phyloP scores from a whole-genome alignment of 108 stramenopile species.

The Parietichytrium sp. region DNA sequence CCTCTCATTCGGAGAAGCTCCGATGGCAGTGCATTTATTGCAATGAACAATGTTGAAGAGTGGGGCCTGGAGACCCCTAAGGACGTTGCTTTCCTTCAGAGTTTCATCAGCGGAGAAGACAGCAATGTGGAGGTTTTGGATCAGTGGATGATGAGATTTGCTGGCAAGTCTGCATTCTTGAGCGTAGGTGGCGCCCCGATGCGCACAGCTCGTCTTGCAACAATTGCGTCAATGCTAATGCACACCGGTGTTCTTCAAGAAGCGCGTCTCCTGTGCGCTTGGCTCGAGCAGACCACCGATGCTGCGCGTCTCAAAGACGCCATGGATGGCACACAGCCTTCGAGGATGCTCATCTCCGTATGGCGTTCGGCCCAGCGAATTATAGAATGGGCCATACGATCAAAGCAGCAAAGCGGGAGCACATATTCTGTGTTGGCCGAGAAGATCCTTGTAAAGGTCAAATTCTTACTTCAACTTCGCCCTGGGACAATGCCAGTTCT shows the following conservation, averaged over 20 bases:
- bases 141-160: constrained; percentile 18
- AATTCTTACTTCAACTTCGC: not conserved
- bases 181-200: not conserved
- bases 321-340: constrained; percentile 10
- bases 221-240: constrained; percentile 16
- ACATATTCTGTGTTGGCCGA: constrained; percentile 13
- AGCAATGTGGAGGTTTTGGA: not conserved
- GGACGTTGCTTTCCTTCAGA: not conserved
- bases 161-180: constrained; percentile 11
- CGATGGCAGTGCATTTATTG: too few species aligned
- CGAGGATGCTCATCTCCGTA: not conserved
- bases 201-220: constrained; percentile 14
- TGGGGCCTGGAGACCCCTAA: constrained; percentile 6
- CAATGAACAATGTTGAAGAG: not conserved
- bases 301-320: not conserved
- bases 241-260: constrained; percentile 34
- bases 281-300: not conserved
- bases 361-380: constrained; percentile 31
- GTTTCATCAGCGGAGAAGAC: not conserved
- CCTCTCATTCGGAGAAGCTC: too few species aligned
- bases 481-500: not conserved
- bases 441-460: not conserved
- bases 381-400: constrained; percentile 21
- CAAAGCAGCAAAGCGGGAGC: constrained; percentile 22
- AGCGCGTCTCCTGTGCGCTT: not conserved